Evolutionary conservation across 176 grass and related monocot genomes (phyloP).

Genomic region (Hsuehochloa calcarea): DNA sequence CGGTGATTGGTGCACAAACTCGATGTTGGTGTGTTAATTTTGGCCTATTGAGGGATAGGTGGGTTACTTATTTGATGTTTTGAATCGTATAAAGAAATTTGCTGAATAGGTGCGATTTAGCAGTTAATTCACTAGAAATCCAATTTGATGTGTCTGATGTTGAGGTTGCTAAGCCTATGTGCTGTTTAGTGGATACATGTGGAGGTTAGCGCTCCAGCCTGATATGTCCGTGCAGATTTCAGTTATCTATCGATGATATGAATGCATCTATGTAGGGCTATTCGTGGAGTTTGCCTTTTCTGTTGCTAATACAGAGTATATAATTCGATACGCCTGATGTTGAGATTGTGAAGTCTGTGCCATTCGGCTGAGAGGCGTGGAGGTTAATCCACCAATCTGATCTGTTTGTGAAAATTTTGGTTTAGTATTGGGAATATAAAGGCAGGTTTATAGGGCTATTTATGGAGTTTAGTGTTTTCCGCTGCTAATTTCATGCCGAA

Average conservation of each 20-base stretch:
- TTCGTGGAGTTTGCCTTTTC: neutral
- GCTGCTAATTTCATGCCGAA: neutral
- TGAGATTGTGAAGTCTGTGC: neutral
- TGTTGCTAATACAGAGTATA: neutral
- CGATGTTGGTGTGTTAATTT: neutral
- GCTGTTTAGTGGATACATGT: neutral
- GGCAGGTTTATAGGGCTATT: neutral
- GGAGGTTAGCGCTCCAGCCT: neutral
- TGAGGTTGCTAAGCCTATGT: neutral
- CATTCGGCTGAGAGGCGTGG: neutral
- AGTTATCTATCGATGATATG: neutral
- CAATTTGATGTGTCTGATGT: neutral
- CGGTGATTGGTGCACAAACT: neutral
- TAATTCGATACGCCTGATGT: neutral
- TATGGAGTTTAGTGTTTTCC: neutral
- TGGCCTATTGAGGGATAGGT: neutral
- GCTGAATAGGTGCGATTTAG: neutral
- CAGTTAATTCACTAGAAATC: neutral
- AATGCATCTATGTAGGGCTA: neutral
- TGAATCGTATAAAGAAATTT: neutral
- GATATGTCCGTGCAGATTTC: neutral
- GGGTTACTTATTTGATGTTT: neutral
- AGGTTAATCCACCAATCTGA: neutral
- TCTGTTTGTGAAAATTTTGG: neutral
- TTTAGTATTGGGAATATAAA: neutral